Evolutionary conservation across 768 basidiomycete genomes (phyloP), one percentile per base, ranked within the genome.

Genomic region (Paxillus ammoniavirescens): DNA sequence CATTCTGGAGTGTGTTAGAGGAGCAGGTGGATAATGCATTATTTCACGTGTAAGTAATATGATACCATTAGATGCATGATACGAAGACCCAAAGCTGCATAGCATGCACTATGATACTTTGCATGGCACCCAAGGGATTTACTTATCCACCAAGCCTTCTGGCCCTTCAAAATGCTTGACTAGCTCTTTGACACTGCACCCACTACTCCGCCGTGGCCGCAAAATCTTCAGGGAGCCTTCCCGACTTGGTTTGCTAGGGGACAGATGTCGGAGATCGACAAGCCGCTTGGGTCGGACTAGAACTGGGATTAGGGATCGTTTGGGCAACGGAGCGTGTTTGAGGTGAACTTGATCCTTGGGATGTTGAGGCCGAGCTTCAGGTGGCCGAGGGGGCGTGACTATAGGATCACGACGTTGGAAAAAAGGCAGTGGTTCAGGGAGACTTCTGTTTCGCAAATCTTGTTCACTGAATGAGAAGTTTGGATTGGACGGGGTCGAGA

Each of bases 151-250:
- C 9, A 7, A 40, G 7, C 10, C 38, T 8, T 38, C 13, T 59
- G 26, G 6, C 6, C 6, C 67, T 68, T 91, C 87, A 61, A 83
- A 91, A 30, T 73, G 78, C 65, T 70, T 76, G 48, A 90, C 81
- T 50, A 91, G 65, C 48, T 91, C 88, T 68, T 79, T 88, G 53
- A 91, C 89, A 60, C 87, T 89, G 47, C 78, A 76, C 13, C 80
- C 81, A 61, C 89, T 88, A 54, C 80, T 83, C 61, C 83, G 73
- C 53, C 88, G 72, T n/a, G 72, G 73, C 43, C 72, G 66, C 21
- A 65, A 57, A 2, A 60, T 56, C n/a, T 53, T 57, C 18, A 62
- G 48, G 40, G 59, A 55, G 15, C 61, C 57, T 15, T 62, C 62
- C 3, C 69, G 66, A 14, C 75, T 70, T 7, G 75, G 66, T 13